Evolutionary conservation across 164 flowering plant species (phyloP).

Genomic region (Aristolochia californica): DNA sequence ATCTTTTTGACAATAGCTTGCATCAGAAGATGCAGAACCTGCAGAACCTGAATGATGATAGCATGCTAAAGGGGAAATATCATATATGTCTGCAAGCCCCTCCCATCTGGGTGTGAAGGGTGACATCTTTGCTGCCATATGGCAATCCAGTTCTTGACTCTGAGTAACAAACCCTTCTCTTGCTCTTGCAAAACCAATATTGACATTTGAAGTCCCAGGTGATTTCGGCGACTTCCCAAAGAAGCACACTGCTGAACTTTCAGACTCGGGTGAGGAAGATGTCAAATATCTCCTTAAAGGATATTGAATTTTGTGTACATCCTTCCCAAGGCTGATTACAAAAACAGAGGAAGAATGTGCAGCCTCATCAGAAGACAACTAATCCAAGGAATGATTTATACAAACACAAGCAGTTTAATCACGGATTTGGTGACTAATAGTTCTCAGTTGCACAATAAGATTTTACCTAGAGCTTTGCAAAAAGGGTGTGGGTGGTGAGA

Average conservation of each 20-base stretch:
- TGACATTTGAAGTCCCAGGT: conserved; percentile 14
- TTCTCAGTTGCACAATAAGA: not conserved
- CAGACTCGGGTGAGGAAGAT: conserved; percentile 37
- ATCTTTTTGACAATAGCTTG: conserved; percentile 11
- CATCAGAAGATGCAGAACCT: conserved; percentile 24
- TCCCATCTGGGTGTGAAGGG: conserved; percentile 20
- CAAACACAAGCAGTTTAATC: too few species aligned
- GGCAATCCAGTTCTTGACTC: conserved; percentile 12
- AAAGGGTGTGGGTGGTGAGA: conserved; percentile 36
- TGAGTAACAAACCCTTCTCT: conserved; percentile 14
- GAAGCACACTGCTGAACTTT: conserved; percentile 16
- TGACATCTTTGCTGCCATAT: conserved; percentile 5
- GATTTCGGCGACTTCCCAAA: conserved; percentile 17
- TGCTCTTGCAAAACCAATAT: conserved; percentile 12
- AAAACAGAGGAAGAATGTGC: conserved; percentile 2
- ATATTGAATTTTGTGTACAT: conserved; percentile 20
- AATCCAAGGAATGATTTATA: not conserved
- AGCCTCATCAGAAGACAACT: not conserved
- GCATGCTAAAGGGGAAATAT: conserved; percentile 17
- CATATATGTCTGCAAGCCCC: conserved; percentile 11
- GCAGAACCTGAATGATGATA: conserved; percentile 13
- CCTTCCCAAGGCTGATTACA: conserved; percentile 20
- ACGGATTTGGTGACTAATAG: too few species aligned
- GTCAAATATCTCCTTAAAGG: conserved; percentile 19
- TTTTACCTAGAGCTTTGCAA: conserved; percentile 13